These are phyloP conservation scores for Trichosporon inkin DNA, from an alignment of 1,284 basidiomycete genomes.

Conservation along the genomic window DNA sequence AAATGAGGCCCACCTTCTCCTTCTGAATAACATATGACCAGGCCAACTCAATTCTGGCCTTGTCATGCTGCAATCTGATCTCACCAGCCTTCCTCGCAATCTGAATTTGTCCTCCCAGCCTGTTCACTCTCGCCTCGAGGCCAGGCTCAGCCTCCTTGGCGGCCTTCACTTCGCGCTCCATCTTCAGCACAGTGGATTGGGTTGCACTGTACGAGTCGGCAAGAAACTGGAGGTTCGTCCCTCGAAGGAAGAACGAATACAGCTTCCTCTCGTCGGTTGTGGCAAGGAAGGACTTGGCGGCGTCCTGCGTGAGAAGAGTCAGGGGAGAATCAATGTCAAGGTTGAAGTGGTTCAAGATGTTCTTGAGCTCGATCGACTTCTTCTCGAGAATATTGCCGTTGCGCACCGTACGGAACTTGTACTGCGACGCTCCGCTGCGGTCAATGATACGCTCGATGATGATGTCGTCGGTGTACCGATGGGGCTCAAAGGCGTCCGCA, in stretches of 20 bases:
- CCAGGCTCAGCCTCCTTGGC: constrained; percentile 27
- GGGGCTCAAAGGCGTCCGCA: constrained; percentile 76
- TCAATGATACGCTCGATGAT: constrained; percentile 77
- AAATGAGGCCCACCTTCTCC: constrained; percentile 54
- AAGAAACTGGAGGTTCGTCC: constrained; percentile 86
- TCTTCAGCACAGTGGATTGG: constrained; percentile 45
- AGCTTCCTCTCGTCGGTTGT: constrained; percentile 79
- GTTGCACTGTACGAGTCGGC: constrained; percentile 79
- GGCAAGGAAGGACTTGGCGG: constrained; percentile 78
- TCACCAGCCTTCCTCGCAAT: constrained; percentile 59
- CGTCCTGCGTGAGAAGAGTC: constrained; percentile 88
- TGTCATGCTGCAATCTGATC: constrained; percentile 36
- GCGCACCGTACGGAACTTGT: constrained; percentile 72
- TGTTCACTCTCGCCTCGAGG: constrained; percentile 21
- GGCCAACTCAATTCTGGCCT: constrained; percentile 61
- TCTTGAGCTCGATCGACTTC: constrained; percentile 79
- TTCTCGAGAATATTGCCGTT: constrained; percentile 65
- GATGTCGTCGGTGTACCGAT: constrained; percentile 79
- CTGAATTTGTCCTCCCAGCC: constrained; percentile 55
- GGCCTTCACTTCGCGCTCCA: constrained; percentile 25
- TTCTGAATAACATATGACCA: constrained; percentile 83
- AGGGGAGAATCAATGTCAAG: constrained; percentile 92
- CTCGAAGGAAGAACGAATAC: constrained; percentile 93
- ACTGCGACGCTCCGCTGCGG: constrained; percentile 67
- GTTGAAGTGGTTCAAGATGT: constrained; percentile 89